Evolutionary conservation across 306 rosid species (phyloP).

Genomic region (Medicago arabica): DNA sequence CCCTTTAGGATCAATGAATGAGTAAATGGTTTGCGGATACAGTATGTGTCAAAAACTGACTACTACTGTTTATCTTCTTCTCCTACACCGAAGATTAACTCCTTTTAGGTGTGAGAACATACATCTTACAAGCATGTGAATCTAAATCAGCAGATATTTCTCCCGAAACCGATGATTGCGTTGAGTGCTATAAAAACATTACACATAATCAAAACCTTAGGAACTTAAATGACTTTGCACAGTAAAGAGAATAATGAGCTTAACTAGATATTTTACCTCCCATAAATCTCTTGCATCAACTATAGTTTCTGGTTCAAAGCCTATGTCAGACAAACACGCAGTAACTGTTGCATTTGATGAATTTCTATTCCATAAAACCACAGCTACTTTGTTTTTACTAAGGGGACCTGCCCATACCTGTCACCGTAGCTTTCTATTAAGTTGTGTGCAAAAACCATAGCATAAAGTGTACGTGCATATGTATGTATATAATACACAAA

Average conservation of each 20-base stretch:
- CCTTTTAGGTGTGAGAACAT: no score
- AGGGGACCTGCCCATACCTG: slow-evolving; percentile 76
- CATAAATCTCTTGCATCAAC: slow-evolving; percentile 65
- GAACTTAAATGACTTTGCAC: not conserved
- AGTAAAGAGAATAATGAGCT: not conserved
- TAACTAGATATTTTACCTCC: slow-evolving; percentile 43
- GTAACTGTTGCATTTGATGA: slow-evolving; percentile 53
- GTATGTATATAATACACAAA: not conserved
- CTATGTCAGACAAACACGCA: slow-evolving; percentile 63
- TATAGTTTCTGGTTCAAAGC: slow-evolving; percentile 46
- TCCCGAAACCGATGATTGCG: no score
- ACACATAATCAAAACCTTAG: no score
- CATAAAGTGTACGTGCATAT: not conserved
- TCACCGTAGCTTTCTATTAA: not conserved
- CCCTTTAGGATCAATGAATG: no score
- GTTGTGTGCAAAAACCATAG: not conserved
- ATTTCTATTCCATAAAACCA: slow-evolving; percentile 71
- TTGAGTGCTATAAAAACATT: no score
- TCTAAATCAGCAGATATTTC: no score
- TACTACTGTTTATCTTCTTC: no score
- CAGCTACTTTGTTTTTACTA: slow-evolving; percentile 49
- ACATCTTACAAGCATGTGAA: no score
- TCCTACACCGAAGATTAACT: no score
- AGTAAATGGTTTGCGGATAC: no score
- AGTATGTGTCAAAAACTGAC: no score